Evolutionary conservation across 768 basidiomycete genomes (phyloP).

Genomic region (Coprinellus micaceus): DNA sequence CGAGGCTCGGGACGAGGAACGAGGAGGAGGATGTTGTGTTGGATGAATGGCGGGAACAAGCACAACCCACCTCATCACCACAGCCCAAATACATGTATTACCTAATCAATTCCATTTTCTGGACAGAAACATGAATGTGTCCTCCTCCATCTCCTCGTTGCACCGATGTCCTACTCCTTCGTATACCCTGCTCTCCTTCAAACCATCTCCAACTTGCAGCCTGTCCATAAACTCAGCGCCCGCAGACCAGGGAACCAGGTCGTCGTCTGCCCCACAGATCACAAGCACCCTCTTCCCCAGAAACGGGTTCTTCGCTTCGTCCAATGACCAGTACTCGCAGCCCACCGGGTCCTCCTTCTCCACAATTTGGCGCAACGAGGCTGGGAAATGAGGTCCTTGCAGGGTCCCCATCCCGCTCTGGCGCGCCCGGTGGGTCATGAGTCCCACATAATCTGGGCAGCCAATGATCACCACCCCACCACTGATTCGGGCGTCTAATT

Average conservation of each 20-base stretch:
- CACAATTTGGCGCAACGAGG: conserved; percentile 47
- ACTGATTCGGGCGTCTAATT: conserved; percentile 41
- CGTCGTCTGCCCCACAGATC: conserved; percentile 63
- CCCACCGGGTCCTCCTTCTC: conserved; percentile 41
- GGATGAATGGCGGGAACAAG: neutral
- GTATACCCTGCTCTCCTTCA: conserved; percentile 53
- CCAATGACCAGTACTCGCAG: conserved; percentile 36
- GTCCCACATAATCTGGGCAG: conserved; percentile 62
- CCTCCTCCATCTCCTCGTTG: conserved; percentile 56
- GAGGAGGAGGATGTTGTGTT: neutral
- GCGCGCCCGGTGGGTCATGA: conserved; percentile 57
- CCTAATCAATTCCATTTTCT: conserved; percentile 10
- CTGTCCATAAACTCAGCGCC: conserved; percentile 53
- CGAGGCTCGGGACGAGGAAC: neutral
- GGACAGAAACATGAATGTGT: conserved; percentile 35
- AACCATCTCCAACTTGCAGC: conserved; percentile 49
- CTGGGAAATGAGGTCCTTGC: conserved; percentile 55
- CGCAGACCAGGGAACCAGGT: conserved; percentile 61
- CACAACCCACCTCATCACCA: conserved; percentile 19
- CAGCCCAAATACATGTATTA: conserved; percentile 10
- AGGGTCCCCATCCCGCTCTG: conserved; percentile 35
- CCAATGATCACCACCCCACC: conserved; percentile 57
- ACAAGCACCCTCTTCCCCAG: conserved; percentile 70
- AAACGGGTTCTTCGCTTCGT: conserved; percentile 49
- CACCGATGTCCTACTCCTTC: conserved; percentile 60